Evolutionary conservation across 2,329 filamentous ascomycete genomes (phyloP).

Genomic region (Dactylonectria estremocensis): DNA sequence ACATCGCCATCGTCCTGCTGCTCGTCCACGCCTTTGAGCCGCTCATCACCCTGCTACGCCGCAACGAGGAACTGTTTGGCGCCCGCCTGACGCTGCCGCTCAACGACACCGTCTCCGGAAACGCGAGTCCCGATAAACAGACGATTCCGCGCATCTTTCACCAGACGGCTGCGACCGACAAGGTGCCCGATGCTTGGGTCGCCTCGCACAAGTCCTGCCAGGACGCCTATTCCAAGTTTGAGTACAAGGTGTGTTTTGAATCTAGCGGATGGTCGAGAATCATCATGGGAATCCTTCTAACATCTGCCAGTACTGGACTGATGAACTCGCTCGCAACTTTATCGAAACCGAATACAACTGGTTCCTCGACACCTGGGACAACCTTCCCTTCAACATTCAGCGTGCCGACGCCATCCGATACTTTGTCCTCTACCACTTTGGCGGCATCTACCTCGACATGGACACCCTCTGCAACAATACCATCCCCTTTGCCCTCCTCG

Average conservation of each 20-base stretch:
- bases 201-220: constrained; percentile 77
- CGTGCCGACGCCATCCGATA: constrained; percentile 82
- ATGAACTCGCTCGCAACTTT: constrained; percentile 76
- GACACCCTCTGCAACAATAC: constrained; percentile 51
- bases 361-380: constrained; percentile 79
- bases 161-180: constrained; percentile 80
- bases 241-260: constrained; percentile 74
- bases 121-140: constrained; percentile 79
- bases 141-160: constrained; percentile 82
- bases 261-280: too few species aligned
- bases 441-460: constrained; percentile 80
- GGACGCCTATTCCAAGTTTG: constrained; percentile 78
- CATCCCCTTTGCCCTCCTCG: constrained; percentile 49
- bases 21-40: constrained; percentile 79
- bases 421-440: constrained; percentile 80
- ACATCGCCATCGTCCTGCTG: constrained; percentile 74
- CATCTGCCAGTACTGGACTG: constrained; percentile 76
- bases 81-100: constrained; percentile 43
- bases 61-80: constrained; percentile 52
- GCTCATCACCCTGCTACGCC: constrained; percentile 77
- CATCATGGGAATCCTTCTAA: not conserved
- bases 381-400: constrained; percentile 80
- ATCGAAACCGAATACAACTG: constrained; percentile 79
- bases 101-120: constrained; percentile 65
- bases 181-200: constrained; percentile 77